Base-by-base conservation (phyloP, 495 filamentous ascomycete species). In the Aspergillus bertholletiae region DNA sequence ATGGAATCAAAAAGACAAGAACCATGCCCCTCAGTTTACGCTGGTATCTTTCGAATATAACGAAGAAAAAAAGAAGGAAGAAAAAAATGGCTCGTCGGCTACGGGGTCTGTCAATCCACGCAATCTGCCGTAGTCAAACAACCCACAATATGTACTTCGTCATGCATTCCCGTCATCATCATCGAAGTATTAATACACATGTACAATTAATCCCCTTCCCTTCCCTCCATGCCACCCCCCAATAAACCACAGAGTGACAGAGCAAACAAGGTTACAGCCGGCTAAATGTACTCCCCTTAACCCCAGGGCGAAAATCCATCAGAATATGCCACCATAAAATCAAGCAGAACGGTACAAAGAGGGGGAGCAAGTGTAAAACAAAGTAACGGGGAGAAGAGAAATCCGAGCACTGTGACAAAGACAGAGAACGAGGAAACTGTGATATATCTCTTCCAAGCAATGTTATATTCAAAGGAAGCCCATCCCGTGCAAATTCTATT, bases 401-500 rank as follows among this genome's bases (percentile, higher is more conserved):
- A 39, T 15, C 20, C 32, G 32, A 40, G 26, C 23, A 46, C 23
- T 9, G n/a, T 34, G 40, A 22, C 15, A 34, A 18, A 39, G 41
- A 11, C 5, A 26, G 5, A 9, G 18, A 56, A 21, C 8, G 15
- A 37, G 17, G 9, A 40, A 17, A n/a, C 35, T 35, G 35, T 27
- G 28, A 18, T 18, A 24, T 43, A 30, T 51, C 49, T 49, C 41
- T 47, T 34, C 34, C 58, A 54, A 47, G 41, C 44, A 56, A 54
- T 45, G 54, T 57, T 61, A 48, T 61, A 61, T 51, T 61, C 54
- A 51, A 57, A 46, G 21, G 40, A 55, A 50, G 30, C 34, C 58
- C 58, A 39, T 46, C 58, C 58, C 54, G 58, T 54, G 54, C 58
- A 34, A 57, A 54, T 57, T 61, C 58, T 61, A 61, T 61, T 20